A percentile compares a stretch with the other conserved stretches of the same genome.
These are phyloP conservation scores for Colletotrichum sidae DNA, from an alignment of 2,329 filamentous ascomycete genomes.

Conservation along the genomic window DNA sequence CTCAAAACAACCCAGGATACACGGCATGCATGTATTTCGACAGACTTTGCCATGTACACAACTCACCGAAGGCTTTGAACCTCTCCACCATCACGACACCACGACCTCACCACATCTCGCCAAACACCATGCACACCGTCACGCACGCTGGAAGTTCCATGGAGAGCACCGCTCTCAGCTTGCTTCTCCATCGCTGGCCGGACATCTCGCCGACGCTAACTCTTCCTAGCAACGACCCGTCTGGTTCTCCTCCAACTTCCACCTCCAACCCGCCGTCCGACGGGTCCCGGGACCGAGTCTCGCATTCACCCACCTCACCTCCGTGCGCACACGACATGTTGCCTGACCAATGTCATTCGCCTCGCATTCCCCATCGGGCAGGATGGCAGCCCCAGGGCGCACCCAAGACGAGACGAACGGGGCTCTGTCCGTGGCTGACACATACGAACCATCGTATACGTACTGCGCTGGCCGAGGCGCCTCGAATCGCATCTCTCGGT, in stretches of 20 bases:
- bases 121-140: too few relatives aligned
- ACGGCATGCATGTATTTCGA: not conserved
- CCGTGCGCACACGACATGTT: conserved; percentile 30
- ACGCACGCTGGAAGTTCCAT: too few relatives aligned
- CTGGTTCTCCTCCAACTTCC: conserved; percentile 20
- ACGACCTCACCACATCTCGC: too few relatives aligned
- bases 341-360: conserved; percentile 18
- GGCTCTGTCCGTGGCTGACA: conserved; percentile 5
- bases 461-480: too few relatives aligned
- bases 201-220: conserved; percentile 36
- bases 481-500: not conserved
- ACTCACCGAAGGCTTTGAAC: not conserved
- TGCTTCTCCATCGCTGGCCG: conserved; percentile 20
- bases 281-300: conserved; percentile 28
- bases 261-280: conserved; percentile 27
- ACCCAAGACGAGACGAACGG: conserved; percentile 9
- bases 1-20: not conserved
- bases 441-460: not conserved
- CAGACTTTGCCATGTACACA: not conserved
- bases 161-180: too few relatives aligned
- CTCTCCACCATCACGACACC: conserved; percentile 6
- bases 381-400: conserved; percentile 9
- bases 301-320: conserved; percentile 15
- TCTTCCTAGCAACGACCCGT: conserved; percentile 18
- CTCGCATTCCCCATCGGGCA: conserved; percentile 26